These are phyloP conservation scores for Hepatocystis sp. DNA, from an alignment of 169 alveolate genomes.

Conservation along the genomic window DNA sequence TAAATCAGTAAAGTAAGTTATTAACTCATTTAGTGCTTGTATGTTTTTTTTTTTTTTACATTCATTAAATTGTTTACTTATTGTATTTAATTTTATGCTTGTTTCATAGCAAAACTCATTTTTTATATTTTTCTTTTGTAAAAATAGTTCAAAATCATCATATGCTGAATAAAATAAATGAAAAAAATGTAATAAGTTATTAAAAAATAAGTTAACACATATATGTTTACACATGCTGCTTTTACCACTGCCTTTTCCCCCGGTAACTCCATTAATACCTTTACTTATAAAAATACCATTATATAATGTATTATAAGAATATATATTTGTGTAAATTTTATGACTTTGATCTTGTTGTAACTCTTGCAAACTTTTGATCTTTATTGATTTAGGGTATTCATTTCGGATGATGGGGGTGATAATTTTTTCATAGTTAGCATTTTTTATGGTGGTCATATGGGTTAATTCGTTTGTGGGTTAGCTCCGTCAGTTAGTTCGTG, in stretches of 20 bases:
- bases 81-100: neutral
- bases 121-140: slow-evolving; percentile 46
- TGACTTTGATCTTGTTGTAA: slow-evolving; percentile 29
- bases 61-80: slow-evolving; percentile 20
- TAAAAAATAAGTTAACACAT: slow-evolving; percentile 71
- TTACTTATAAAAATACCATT: slow-evolving; percentile 44
- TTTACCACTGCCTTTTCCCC: slow-evolving; percentile 45
- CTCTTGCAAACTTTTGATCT: slow-evolving; percentile 41
- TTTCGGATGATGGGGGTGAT: slow-evolving; percentile 25
- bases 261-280: slow-evolving; percentile 60
- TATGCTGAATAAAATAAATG: slow-evolving; percentile 64
- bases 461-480: too few relatives aligned
- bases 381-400: neutral
- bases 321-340: slow-evolving; percentile 70
- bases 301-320: slow-evolving; percentile 28
- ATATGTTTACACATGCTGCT: slow-evolving; percentile 61
- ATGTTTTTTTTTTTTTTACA: neutral
- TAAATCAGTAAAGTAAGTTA: slow-evolving; percentile 19
- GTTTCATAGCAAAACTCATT: slow-evolving; percentile 8
- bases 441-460: slow-evolving; percentile 16
- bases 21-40: slow-evolving; percentile 10
- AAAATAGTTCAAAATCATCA: slow-evolving; percentile 47
- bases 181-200: slow-evolving; percentile 54
- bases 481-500: too few relatives aligned
- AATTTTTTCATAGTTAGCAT: slow-evolving; percentile 10